Conservation (phyloP, 768 basidiomycete species). For the Phylloporus sp. region DNA sequence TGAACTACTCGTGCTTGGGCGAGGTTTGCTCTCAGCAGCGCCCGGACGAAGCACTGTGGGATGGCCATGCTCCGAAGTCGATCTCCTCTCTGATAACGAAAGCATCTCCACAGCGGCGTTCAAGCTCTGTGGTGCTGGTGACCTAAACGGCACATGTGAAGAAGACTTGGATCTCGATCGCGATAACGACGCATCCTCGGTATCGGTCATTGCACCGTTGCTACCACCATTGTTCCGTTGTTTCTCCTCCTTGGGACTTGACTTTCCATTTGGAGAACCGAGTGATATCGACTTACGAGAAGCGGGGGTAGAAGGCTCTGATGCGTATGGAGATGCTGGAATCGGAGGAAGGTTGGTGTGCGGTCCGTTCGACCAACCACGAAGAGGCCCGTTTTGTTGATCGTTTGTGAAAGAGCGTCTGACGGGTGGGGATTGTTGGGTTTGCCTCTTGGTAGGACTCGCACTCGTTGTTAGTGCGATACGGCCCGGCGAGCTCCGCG, state of each 20-base stretch:
- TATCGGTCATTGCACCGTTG: constrained; percentile 25
- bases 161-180: constrained; percentile 52
- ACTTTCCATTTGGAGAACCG: constrained; percentile 32
- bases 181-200: constrained; percentile 38
- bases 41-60: constrained; percentile 16
- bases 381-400: constrained; percentile 25
- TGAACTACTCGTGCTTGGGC: constrained; percentile 30
- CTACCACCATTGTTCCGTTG: constrained; percentile 24
- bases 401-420: constrained; percentile 34
- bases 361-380: constrained; percentile 33
- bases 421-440: constrained; percentile 22
- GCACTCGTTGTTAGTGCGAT: constrained; percentile 20
- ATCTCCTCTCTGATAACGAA: constrained; percentile 28
- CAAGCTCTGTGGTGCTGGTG: constrained; percentile 65
- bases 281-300: constrained; percentile 44
- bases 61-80: constrained; percentile 28
- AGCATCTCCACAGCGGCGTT: constrained; percentile 70
- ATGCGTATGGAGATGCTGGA: constrained; percentile 63
- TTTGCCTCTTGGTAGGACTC: constrained; percentile 26
- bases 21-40: constrained; percentile 24
- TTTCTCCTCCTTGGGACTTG: constrained; percentile 34
- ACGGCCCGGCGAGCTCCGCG: constrained; percentile 32
- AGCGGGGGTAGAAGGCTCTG: constrained; percentile 57
- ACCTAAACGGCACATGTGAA: constrained; percentile 49
- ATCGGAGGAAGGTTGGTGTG: constrained; percentile 52